These are phyloP conservation scores for Hypericum perforatum DNA, from an alignment of 345 rosid genomes.

Conservation along the genomic window DNA sequence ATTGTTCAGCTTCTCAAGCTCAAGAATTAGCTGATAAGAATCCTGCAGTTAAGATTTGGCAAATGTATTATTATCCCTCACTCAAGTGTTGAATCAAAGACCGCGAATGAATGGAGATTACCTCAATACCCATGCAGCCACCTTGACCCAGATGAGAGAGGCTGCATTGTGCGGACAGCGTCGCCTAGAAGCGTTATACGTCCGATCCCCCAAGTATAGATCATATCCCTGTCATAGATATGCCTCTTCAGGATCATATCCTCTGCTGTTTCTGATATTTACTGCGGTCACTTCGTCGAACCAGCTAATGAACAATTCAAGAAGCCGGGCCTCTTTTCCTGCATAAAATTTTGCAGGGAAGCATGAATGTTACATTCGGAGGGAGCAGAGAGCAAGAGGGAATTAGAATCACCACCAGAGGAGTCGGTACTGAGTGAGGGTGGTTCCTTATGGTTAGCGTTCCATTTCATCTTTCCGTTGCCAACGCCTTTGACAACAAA, in stretches of 20 bases:
- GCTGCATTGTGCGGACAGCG: constrained; percentile 23
- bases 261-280: constrained; percentile 15
- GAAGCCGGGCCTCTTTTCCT: constrained; percentile 10
- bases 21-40: too few relatives aligned
- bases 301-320: constrained; percentile 15
- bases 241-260: constrained; percentile 11
- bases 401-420: too few relatives aligned
- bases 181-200: constrained; percentile 20
- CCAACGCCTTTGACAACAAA: too few relatives aligned
- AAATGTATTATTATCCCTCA: too few relatives aligned
- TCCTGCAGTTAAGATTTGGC: too few relatives aligned
- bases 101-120: background rate
- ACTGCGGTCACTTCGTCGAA: constrained; percentile 13
- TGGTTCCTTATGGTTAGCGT: too few relatives aligned
- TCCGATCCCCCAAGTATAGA: constrained; percentile 16
- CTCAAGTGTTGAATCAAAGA: too few relatives aligned
- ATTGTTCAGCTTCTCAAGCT: too few relatives aligned
- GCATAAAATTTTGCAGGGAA: background rate
- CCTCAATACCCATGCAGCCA: constrained; percentile 26
- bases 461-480: too few relatives aligned
- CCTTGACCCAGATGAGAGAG: constrained; percentile 22
- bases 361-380: background rate
- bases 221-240: constrained; percentile 19
- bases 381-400: too few relatives aligned
- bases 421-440: too few relatives aligned